Evolutionary conservation across 768 basidiomycete species (phyloP).

Genomic region (Rubroboletus satanas): DNA sequence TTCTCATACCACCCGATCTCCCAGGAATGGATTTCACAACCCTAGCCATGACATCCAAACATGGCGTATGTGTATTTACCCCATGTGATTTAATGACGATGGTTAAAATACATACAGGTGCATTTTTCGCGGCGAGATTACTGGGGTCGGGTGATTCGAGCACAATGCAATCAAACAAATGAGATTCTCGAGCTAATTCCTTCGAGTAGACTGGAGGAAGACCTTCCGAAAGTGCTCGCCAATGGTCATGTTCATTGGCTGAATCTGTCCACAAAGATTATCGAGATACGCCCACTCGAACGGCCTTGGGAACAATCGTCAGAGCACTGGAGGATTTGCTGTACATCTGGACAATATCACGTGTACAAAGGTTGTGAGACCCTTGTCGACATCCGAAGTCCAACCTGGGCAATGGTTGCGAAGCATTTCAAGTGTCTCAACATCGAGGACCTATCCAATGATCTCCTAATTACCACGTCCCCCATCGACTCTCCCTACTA

Average conservation of each 20-base stretch:
- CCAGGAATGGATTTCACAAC: not conserved
- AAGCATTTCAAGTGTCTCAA: not conserved
- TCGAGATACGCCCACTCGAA: conserved; percentile 24
- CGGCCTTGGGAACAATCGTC: conserved; percentile 17
- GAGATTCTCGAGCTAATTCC: conserved; percentile 20
- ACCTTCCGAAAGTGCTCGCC: conserved; percentile 18
- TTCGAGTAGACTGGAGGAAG: conserved; percentile 1
- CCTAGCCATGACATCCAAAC: not conserved
- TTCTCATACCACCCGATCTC: not conserved
- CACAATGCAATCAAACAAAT: not conserved
- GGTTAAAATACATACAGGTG: conserved; percentile 3
- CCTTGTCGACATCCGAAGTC: conserved; percentile 21
- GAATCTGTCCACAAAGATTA: conserved; percentile 4
- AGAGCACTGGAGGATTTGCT: conserved; percentile 20
- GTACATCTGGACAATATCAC: not conserved
- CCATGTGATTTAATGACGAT: not conserved
- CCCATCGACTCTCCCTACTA: too few species aligned
- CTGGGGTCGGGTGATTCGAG: too few species aligned
- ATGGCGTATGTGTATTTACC: conserved; percentile 1
- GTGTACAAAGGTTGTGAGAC: not conserved
- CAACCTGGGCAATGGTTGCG: conserved; percentile 17
- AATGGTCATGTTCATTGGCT: conserved; percentile 24
- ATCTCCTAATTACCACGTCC: too few species aligned
- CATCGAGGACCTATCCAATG: too few species aligned
- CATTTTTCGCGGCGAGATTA: conserved; percentile 7